Conservation (phyloP, 768 basidiomycete genomes). For the Lentinula sp. region DNA sequence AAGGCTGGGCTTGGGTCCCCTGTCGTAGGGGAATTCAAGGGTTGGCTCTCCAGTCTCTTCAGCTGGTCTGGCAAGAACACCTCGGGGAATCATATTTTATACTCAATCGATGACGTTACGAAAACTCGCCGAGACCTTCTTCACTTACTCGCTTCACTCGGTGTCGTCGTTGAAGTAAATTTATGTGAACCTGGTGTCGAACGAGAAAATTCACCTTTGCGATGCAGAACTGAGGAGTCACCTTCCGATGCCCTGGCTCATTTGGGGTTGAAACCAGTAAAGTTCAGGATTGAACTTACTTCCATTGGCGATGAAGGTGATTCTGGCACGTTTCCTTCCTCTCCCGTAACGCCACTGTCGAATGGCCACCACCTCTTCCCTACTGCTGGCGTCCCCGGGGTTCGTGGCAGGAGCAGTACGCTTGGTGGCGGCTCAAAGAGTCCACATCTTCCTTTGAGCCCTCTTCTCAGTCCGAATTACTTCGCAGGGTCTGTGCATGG, state of each 20-base stretch:
- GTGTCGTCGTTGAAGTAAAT: slow-evolving; percentile 43
- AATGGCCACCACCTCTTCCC: slow-evolving; percentile 9
- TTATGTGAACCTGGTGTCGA: slow-evolving; percentile 18
- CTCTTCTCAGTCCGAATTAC: slow-evolving; percentile 15
- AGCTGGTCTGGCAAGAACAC: slow-evolving; percentile 67
- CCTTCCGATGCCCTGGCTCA: slow-evolving; percentile 27
- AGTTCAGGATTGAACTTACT: slow-evolving; percentile 71
- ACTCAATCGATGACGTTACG: slow-evolving; percentile 49
- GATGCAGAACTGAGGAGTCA: slow-evolving; percentile 50
- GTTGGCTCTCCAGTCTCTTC: slow-evolving; percentile 95
- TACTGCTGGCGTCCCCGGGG: slow-evolving; percentile 11
- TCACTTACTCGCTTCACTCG: slow-evolving; percentile 59
- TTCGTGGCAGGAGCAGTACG: slow-evolving; percentile 20
- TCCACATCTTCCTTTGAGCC: background rate
- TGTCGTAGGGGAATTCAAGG: slow-evolving; percentile 79
- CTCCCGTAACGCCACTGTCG: slow-evolving; percentile 12
- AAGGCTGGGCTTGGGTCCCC: slow-evolving; percentile 46
- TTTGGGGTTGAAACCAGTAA: slow-evolving; percentile 58
- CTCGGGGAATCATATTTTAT: slow-evolving; percentile 32
- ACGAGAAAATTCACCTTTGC: slow-evolving; percentile 16
- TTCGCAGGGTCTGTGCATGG: background rate
- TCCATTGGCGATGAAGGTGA: slow-evolving; percentile 6
- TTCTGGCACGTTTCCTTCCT: slow-evolving; percentile 3
- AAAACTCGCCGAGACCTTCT: slow-evolving; percentile 62
- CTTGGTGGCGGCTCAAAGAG: background rate